Percentiles rank a stretch among this genome's conserved stretches.
These are phyloP conservation scores for Phytophthora nicotianae DNA, from an alignment of 352 stramenopile species.

Conservation along the genomic window DNA sequence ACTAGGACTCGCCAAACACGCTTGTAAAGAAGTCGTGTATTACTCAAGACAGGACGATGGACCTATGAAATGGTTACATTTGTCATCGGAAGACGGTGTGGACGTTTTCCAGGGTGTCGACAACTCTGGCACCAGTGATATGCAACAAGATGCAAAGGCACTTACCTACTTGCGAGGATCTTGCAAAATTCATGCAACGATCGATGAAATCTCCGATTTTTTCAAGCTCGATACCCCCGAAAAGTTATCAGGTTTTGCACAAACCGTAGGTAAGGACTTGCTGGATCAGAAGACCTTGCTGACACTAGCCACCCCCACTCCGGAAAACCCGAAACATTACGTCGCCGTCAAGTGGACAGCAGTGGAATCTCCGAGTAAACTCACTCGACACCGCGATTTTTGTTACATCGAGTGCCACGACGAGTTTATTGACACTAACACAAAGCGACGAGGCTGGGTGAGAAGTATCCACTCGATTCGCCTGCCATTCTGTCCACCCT, in stretches of 20 bases:
- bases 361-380: conserved; percentile 74
- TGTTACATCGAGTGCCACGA: conserved; percentile 87
- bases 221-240: conserved; percentile 75
- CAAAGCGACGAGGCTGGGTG: conserved; percentile 74
- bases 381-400: conserved; percentile 82
- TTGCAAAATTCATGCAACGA: conserved; percentile 74
- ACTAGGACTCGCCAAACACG: conserved; percentile 69
- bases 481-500: conserved; percentile 66
- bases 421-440: conserved; percentile 81
- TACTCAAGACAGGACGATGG: conserved; percentile 72
- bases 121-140: conserved; percentile 24
- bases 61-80: conserved; percentile 80
- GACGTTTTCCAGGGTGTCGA: conserved; percentile 81
- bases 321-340: conserved; percentile 83
- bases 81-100: conserved; percentile 71
- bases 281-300: conserved; percentile 83
- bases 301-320: conserved; percentile 60
- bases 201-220: conserved; percentile 84
- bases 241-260: conserved; percentile 71
- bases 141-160: conserved; percentile 30
- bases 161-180: conserved; percentile 75
- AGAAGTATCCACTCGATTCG: conserved; percentile 81
- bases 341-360: conserved; percentile 87
- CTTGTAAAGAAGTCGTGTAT: conserved; percentile 88
- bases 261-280: conserved; percentile 78